Conservation (phyloP, 805 yeast species). For the Wickerhamomyces silvicola region DNA sequence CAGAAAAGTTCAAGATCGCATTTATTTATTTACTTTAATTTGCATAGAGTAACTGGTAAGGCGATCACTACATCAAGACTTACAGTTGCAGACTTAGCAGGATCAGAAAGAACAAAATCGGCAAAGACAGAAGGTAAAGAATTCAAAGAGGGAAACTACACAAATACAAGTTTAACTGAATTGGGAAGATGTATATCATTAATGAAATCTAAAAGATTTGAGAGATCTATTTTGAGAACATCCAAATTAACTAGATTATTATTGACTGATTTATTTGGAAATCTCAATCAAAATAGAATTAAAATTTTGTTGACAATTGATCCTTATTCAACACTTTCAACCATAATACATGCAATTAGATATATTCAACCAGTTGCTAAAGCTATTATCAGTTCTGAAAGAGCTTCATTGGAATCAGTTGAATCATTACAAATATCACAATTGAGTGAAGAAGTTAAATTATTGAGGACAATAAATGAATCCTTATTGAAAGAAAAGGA, state of each 20-base stretch:
- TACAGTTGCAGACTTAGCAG: slow-evolving; percentile 47
- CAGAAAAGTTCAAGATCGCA: slow-evolving; percentile 44
- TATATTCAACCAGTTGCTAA: slow-evolving; percentile 24
- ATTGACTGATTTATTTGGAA: slow-evolving; percentile 33
- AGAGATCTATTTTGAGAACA: slow-evolving; percentile 38
- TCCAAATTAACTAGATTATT: slow-evolving; percentile 44
- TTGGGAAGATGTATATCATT: slow-evolving; percentile 42
- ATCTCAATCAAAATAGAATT: slow-evolving; percentile 15
- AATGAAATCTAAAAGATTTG: slow-evolving; percentile 31
- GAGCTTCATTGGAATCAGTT: slow-evolving; percentile 13
- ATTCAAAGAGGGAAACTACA: slow-evolving; percentile 40
- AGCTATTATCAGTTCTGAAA: slow-evolving; percentile 14
- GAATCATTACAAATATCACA: slow-evolving; percentile 6
- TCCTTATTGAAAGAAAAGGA: slow-evolving; percentile 20
- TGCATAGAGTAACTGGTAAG: slow-evolving; percentile 23
- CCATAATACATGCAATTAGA: slow-evolving; percentile 20
- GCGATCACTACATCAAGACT: slow-evolving; percentile 29
- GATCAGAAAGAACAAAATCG: slow-evolving; percentile 42
- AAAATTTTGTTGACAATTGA: slow-evolving; percentile 21
- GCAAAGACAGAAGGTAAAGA: slow-evolving; percentile 40
- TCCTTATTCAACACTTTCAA: slow-evolving; percentile 18
- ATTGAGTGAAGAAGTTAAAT: slow-evolving; percentile 14
- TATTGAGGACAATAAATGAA: slow-evolving; percentile 11
- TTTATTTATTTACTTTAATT: slow-evolving; percentile 40
- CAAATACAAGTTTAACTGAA: slow-evolving; percentile 43